Percentiles rank a stretch among this genome's conserved stretches.
These are phyloP conservation scores for Komagataella kurtzmanii DNA, from an alignment of 805 yeast species.

Conservation along the genomic window DNA sequence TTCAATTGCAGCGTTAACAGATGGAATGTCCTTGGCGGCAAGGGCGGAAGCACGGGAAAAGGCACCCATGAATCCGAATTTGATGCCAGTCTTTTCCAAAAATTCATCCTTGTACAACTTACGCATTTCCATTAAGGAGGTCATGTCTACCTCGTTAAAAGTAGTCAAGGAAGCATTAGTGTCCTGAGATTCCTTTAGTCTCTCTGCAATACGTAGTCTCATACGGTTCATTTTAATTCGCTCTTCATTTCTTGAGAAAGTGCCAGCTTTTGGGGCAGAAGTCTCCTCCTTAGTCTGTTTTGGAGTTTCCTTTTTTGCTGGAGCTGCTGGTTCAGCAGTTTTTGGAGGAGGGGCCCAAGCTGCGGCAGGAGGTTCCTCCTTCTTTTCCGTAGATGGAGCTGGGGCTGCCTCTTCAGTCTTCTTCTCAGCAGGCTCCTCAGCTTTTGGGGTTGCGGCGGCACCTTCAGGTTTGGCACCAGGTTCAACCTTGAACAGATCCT, in stretches of 20 bases:
- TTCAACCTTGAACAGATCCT: constrained; percentile 79
- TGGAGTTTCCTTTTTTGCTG: constrained; percentile 18
- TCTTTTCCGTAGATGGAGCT: constrained; percentile 10
- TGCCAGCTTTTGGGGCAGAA: constrained; percentile 17
- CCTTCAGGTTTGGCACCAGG: constrained; percentile 61
- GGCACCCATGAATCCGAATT: constrained; percentile 98
- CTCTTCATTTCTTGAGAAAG: constrained; percentile 75
- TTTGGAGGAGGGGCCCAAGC: constrained; percentile 12
- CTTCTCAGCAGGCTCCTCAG: constrained; percentile 9
- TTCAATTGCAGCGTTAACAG: constrained; percentile 92
- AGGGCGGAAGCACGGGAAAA: constrained; percentile 87
- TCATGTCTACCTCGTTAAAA: constrained; percentile 96
- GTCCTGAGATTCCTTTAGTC: constrained; percentile 98
- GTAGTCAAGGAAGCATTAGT: constrained; percentile 97
- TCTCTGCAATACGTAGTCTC: constrained; percentile 97
- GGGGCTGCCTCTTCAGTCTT: constrained; percentile 13
- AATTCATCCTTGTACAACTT: constrained; percentile 94
- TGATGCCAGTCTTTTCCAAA: constrained; percentile 83
- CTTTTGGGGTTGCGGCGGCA: constrained; percentile 26
- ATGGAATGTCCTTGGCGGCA: constrained; percentile 91
- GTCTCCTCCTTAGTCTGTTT: constrained; percentile 12
- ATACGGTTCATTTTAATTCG: constrained; percentile 98
- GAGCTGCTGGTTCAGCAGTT: constrained; percentile 17
- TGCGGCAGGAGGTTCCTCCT: constrained; percentile 8
- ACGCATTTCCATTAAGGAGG: constrained; percentile 83